Evolutionary conservation across 768 basidiomycete species (phyloP).

Genomic region (Suillus weaverae): DNA sequence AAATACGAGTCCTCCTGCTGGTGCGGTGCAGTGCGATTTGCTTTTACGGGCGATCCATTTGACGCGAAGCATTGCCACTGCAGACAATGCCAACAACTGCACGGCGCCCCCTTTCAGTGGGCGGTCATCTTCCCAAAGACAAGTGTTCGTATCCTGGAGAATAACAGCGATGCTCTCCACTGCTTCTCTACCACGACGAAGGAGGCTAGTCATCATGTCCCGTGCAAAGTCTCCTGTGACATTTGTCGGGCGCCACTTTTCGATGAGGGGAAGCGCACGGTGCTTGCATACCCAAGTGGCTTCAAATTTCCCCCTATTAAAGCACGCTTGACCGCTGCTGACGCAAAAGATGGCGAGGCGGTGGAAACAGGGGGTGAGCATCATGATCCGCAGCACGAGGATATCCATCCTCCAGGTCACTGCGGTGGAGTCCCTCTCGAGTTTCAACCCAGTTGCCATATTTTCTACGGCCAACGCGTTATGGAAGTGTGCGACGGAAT

Average conservation of each 20-base stretch:
- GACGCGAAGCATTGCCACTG: slow-evolving; percentile 37
- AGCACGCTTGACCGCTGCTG: neutral
- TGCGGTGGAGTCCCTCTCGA: slow-evolving; percentile 3
- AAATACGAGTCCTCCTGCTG: slow-evolving; percentile 26
- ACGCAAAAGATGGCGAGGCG: neutral
- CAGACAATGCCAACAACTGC: slow-evolving; percentile 30
- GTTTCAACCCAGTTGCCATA: slow-evolving; percentile 11
- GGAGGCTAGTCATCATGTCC: slow-evolving; percentile 25
- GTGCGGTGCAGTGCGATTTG: slow-evolving; percentile 32
- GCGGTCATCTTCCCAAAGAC: slow-evolving; percentile 38
- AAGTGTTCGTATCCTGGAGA: slow-evolving; percentile 30
- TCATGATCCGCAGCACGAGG: neutral
- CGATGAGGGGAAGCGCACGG: slow-evolving; percentile 33
- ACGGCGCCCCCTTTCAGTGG: slow-evolving; percentile 36
- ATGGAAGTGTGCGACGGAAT: slow-evolving; percentile 11
- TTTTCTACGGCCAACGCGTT: slow-evolving; percentile 4
- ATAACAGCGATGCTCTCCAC: slow-evolving; percentile 28
- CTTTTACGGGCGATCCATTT: slow-evolving; percentile 32
- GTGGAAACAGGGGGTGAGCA: neutral
- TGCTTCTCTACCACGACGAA: slow-evolving; percentile 30
- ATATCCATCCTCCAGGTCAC: slow-evolving; percentile 1
- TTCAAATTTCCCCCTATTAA: slow-evolving; percentile 25
- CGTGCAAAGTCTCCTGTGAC: slow-evolving; percentile 35
- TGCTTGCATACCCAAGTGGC: slow-evolving; percentile 31
- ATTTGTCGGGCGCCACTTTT: slow-evolving; percentile 33